phyloP scores from a whole-genome alignment of 2,329 filamentous ascomycete species.

The Fusarium pilosicola region DNA sequence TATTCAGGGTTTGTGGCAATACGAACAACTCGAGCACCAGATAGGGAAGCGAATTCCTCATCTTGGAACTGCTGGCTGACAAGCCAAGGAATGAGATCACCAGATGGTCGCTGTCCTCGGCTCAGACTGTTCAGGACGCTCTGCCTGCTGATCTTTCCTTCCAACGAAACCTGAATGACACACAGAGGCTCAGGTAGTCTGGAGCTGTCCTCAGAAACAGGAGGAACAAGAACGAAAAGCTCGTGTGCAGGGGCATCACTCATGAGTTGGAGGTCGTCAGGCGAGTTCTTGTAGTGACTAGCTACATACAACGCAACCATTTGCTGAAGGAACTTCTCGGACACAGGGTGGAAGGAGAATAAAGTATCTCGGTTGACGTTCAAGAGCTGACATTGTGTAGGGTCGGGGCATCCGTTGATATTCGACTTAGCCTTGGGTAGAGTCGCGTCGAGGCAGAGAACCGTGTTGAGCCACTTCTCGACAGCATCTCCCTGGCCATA shows the following conservation, averaged over 20 bases:
- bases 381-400: conserved; percentile 88
- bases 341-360: conserved; percentile 97
- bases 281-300: conserved; percentile 97
- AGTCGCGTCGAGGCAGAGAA: conserved; percentile 93
- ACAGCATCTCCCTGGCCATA: conserved; percentile 91
- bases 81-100: conserved; percentile 96
- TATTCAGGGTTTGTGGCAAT: conserved; percentile 98
- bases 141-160: conserved; percentile 93
- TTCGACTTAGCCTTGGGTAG: conserved; percentile 79
- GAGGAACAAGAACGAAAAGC: conserved; percentile 91
- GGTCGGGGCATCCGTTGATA: conserved; percentile 86
- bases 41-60: conserved; percentile 92
- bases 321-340: conserved; percentile 95
- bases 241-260: conserved; percentile 97
- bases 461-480: conserved; percentile 94
- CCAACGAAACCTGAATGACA: conserved; percentile 92
- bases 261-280: conserved; percentile 98
- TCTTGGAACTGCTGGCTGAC: conserved; percentile 99
- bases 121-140: conserved; percentile 92
- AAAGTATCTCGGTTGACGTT: conserved; percentile 96
- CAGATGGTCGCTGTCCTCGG: conserved; percentile 86
- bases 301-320: conserved; percentile 99
- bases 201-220: conserved; percentile 78
- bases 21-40: conserved; percentile 89
- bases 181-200: conserved; percentile 92